Conservation (phyloP, 2,329 filamentous ascomycete genomes). For the Monilinia laxa region DNA sequence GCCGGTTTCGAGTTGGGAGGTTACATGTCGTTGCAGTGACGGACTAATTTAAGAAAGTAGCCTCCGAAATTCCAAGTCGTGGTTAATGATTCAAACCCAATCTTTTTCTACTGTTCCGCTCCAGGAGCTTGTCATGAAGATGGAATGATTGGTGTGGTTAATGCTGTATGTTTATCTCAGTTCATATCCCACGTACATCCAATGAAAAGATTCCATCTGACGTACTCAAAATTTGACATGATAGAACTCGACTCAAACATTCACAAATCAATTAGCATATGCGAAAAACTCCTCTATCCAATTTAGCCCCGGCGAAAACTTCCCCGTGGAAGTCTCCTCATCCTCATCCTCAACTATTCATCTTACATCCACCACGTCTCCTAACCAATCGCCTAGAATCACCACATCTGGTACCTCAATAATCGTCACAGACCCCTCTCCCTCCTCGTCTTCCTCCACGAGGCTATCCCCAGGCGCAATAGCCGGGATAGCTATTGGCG, state of each 20-base stretch:
- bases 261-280: conserved; percentile 30
- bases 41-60: conserved; percentile 23
- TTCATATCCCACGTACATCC: neutral
- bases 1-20: neutral
- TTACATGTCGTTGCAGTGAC: neutral
- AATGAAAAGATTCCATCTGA: neutral
- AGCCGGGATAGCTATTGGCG: conserved; percentile 34
- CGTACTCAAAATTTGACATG: neutral
- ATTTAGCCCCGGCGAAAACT: conserved; percentile 33
- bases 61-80: conserved; percentile 46
- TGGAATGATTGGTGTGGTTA: conserved; percentile 77
- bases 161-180: conserved; percentile 52
- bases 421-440: neutral
- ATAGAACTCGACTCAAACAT: conserved; percentile 33
- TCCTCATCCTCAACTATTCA: conserved; percentile 18
- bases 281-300: conserved; percentile 29
- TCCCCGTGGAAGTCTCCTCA: conserved; percentile 29
- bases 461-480: conserved; percentile 31
- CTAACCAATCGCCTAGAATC: conserved; percentile 12
- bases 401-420: conserved; percentile 13
- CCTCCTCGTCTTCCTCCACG: neutral
- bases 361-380: conserved; percentile 25
- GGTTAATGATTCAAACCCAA: conserved; percentile 62
- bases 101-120: conserved; percentile 71
- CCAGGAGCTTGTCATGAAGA: conserved; percentile 61